Evolutionary conservation across 805 yeast genomes (phyloP), one percentile per base, ranked within the genome.

Genomic region (Candida nonsorbophila): DNA sequence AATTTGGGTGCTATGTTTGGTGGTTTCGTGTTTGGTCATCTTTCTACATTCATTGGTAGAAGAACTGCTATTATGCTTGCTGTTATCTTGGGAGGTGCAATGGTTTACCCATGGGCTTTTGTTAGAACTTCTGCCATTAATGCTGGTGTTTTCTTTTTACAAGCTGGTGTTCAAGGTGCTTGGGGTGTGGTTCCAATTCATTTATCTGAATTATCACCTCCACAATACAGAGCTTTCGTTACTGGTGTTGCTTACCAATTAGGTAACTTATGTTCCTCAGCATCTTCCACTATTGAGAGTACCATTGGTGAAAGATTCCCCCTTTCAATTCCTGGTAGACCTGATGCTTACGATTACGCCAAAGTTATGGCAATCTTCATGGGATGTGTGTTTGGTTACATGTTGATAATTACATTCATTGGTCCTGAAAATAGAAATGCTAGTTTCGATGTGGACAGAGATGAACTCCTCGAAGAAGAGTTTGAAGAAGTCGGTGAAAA

Each of bases 141-240:
- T 40, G 79, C 78, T 0, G 79, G 78, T 37, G 81, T 58, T 1
- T 76, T 77, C 49, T 75, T 73, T 55, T 52, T 77, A 35, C 83
- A 77, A 46, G 72, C 72, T 46, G 72, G 69, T 36, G 82, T 78
- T 30, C 82, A 76, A 55, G 84, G 84, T 44, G 75, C 78, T 16
- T 78, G 81, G 79, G 84, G 84, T 42, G 77, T 75, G 23, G 62
- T 72, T 30, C 84, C 84, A 30, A 63, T 75, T 34, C 80, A 77
- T 51, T 55, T 78, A 30, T 62, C 76, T 3, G 83, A 76, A 51
- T 60, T 79, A 37, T 66, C 80, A 22, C 79, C 79, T 33, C 77
- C 79, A 13, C 74, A 72, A 36, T 75, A 71, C 56, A 65, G 79
- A 52, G 66, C 84, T 6, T 74, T 79, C 36, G 72, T 76, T 29